Base-by-base conservation (phyloP, 2,329 filamentous ascomycete species). In the Podosphaera leucotricha region DNA sequence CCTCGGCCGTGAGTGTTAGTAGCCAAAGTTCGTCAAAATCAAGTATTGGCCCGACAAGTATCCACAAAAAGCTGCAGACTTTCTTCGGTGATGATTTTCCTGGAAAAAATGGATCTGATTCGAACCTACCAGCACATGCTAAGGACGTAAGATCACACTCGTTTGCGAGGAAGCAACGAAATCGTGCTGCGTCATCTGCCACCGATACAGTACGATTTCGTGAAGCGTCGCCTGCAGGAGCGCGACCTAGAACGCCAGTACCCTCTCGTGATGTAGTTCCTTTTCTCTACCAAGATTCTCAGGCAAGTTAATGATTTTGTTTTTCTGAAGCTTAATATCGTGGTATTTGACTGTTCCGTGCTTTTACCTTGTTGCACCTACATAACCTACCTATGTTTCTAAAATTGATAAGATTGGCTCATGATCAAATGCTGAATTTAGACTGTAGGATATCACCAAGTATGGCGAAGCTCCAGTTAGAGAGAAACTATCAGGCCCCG, bases 201-300 rank as follows among this genome's bases (percentile, higher is more conserved):
- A 77, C 75, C 44, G 75, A 90, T 56, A 72, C 78, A 24, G 53
- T 51, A n/a, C 16, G 41, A 43, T 51, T 52, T 50, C 67, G 77
- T 48, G 78, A 86, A 49, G 70, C 68, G 39, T 92, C 86, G 44
- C 84, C 84, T 36, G 71, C 72, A 43, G 75, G 73, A 26, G 85
- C 80, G 22, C 71, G 83, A 52, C 83, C 86, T 41, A 72, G 80
- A 53, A 92, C 83, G n/a, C 85, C 86, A 11, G 68, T 85, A 43
- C 82, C 82, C 37, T 83, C 82, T 11, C 90, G 83, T 55, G 87
- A 95, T 61, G 85, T 98, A 46, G 90, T 92, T 35, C 90, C 90
- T n/a, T 98, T 93, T 70, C 70, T 92, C 49, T 95, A 90, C 58
- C 90, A 95, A 61, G 83, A 90, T 58, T 71, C 71, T 51, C 73